Evolutionary conservation across 345 rosid genomes (phyloP).

Genomic region (Moricandia arvensis): DNA sequence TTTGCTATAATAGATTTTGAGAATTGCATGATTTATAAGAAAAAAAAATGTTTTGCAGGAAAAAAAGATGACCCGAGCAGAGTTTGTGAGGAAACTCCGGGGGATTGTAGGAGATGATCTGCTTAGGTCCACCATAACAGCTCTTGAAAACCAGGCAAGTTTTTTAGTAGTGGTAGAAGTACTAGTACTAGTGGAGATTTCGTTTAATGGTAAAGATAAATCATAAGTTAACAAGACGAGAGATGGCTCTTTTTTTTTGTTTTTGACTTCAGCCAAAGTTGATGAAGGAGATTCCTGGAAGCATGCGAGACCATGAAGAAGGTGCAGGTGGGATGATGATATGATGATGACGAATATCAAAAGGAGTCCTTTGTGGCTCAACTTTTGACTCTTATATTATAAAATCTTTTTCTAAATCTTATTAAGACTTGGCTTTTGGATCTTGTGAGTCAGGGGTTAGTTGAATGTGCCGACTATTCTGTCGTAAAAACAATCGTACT

Average conservation of each 20-base stretch:
- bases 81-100: conserved; percentile 69
- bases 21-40: background rate
- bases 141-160: conserved; percentile 56
- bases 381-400: conserved; percentile 26
- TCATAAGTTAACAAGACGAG: background rate
- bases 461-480: conserved; percentile 37
- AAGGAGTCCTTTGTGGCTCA: conserved; percentile 33
- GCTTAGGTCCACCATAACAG: conserved; percentile 63
- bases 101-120: conserved; percentile 66
- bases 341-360: conserved; percentile 38
- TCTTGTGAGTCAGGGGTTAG: conserved; percentile 3
- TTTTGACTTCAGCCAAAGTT: conserved; percentile 24
- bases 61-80: conserved; percentile 59
- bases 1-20: background rate
- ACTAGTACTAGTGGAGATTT: background rate
- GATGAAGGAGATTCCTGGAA: conserved; percentile 27
- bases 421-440: conserved; percentile 12
- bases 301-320: conserved; percentile 6
- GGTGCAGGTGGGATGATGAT: conserved; percentile 25
- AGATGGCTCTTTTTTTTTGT: background rate
- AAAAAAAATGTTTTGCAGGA: conserved; percentile 40
- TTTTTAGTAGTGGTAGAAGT: background rate
- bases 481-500: conserved; percentile 21
- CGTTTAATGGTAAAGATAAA: background rate
- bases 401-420: background rate